These are phyloP conservation scores for Malus hybrid DNA, from an alignment of 331 rosid species.

Conservation along the genomic window DNA sequence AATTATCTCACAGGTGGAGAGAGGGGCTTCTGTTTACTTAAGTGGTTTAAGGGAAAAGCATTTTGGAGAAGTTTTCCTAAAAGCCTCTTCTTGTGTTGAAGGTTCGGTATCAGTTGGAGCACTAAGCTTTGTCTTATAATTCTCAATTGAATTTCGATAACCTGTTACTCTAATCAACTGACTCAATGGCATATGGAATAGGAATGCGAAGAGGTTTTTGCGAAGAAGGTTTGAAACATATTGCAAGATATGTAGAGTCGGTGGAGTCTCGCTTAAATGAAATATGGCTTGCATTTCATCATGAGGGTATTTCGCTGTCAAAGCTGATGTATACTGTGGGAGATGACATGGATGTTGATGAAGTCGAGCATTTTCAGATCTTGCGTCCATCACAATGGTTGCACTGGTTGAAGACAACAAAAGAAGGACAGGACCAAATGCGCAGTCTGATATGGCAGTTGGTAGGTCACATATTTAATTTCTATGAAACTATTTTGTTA, in stretches of 20 bases:
- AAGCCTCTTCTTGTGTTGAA: slow-evolving; percentile 60
- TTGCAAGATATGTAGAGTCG: slow-evolving; percentile 90
- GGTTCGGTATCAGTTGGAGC: slow-evolving; percentile 40
- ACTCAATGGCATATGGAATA: slow-evolving; percentile 11
- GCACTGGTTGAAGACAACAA: slow-evolving; percentile 93
- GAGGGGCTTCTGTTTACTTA: slow-evolving; percentile 76
- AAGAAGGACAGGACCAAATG: slow-evolving; percentile 86
- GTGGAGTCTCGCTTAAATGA: slow-evolving; percentile 83
- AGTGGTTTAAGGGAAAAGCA: slow-evolving; percentile 92
- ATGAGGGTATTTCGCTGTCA: slow-evolving; percentile 81
- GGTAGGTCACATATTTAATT: slow-evolving; percentile 36
- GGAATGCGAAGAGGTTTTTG: slow-evolving; percentile 22
- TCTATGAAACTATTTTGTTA: neutral
- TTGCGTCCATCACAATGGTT: slow-evolving; percentile 90
- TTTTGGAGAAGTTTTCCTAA: slow-evolving; percentile 78
- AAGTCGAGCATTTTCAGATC: slow-evolving; percentile 48
- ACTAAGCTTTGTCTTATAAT: slow-evolving; percentile 37
- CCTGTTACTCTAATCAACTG: slow-evolving; percentile 17
- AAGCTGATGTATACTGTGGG: slow-evolving; percentile 72
- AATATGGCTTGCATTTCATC: slow-evolving; percentile 89
- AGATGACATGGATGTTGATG: slow-evolving; percentile 35
- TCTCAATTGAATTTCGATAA: slow-evolving; percentile 26
- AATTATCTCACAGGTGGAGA: slow-evolving; percentile 61
- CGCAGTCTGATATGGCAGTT: slow-evolving; percentile 78
- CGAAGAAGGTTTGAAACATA: slow-evolving; percentile 91